These are phyloP conservation scores for Acacia melanoxylon DNA, from an alignment of 306 rosid species.

Conservation along the genomic window DNA sequence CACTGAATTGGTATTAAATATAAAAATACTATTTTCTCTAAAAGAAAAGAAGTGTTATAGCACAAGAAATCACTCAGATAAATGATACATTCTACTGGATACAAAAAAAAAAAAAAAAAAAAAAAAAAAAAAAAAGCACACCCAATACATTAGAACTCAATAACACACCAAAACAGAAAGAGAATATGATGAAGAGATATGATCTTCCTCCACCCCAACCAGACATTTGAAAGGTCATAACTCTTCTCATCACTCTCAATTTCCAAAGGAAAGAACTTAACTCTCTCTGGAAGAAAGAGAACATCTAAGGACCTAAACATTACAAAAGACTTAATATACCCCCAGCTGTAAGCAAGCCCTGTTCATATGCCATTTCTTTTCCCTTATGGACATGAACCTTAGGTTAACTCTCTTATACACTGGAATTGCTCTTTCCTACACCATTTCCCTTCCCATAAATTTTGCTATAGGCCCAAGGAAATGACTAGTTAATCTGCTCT, in stretches of 20 bases:
- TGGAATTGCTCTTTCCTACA: background rate
- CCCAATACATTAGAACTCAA: background rate
- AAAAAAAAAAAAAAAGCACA: background rate
- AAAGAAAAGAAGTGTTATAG: background rate
- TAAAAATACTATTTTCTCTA: background rate
- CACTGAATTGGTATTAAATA: background rate
- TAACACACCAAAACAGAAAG: background rate
- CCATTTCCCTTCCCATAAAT: background rate
- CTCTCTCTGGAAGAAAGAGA: background rate
- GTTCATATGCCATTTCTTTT: background rate
- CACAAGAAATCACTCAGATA: background rate
- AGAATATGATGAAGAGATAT: background rate
- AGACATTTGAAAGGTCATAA: background rate
- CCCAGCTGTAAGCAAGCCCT: background rate
- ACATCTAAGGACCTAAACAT: background rate
- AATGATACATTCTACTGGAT: background rate
- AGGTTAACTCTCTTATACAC: background rate
- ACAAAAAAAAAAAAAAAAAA: background rate
- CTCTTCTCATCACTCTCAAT: background rate
- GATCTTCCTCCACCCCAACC: background rate
- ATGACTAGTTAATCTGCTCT: background rate
- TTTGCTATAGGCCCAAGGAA: background rate
- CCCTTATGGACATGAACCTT: background rate
- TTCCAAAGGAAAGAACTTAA: background rate
- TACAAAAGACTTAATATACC: background rate